These are phyloP conservation scores for Phaeosphaeriaceae sp. DNA, from an alignment of 2,329 filamentous ascomycete species.

Conservation along the genomic window DNA sequence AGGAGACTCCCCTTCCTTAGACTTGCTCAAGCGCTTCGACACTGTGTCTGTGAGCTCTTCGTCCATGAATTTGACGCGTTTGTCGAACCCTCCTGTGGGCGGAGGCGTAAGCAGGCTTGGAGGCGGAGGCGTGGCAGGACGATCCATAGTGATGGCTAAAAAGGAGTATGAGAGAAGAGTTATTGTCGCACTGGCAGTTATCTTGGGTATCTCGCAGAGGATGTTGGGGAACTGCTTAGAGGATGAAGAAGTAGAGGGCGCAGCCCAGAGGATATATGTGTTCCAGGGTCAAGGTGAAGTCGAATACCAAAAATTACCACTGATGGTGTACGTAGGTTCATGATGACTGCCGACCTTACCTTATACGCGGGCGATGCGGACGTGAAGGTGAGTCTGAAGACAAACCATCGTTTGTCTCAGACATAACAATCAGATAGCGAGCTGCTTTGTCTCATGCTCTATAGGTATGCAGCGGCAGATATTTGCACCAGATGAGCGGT, in stretches of 20 bases:
- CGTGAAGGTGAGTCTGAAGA: background rate
- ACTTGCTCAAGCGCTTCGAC: conserved; percentile 3
- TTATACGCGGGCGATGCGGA: background rate
- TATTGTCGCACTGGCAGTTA: too few relatives aligned
- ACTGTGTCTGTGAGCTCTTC: background rate
- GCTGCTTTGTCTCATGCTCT: background rate
- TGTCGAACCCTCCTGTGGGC: conserved; percentile 17
- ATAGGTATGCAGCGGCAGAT: background rate
- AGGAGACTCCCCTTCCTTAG: conserved; percentile 10
- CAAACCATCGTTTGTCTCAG: background rate
- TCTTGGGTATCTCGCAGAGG: too few relatives aligned
- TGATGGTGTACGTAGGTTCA: background rate
- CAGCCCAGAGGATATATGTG: background rate
- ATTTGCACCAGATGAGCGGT: too few relatives aligned
- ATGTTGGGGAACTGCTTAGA: background rate
- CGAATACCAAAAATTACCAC: background rate
- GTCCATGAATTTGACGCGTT: conserved; percentile 13
- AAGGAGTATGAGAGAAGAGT: background rate
- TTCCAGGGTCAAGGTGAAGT: background rate
- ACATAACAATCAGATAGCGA: background rate
- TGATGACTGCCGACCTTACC: background rate
- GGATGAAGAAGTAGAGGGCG: background rate
- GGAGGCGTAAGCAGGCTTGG: conserved; percentile 27
- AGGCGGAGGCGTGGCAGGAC: conserved; percentile 17
- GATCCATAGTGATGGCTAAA: conserved; percentile 6